Percentiles rank a stretch among this genome's conserved stretches.
phyloP scores from a whole-genome alignment of 495 filamentous ascomycete species.

The Penicillium pulvis region DNA sequence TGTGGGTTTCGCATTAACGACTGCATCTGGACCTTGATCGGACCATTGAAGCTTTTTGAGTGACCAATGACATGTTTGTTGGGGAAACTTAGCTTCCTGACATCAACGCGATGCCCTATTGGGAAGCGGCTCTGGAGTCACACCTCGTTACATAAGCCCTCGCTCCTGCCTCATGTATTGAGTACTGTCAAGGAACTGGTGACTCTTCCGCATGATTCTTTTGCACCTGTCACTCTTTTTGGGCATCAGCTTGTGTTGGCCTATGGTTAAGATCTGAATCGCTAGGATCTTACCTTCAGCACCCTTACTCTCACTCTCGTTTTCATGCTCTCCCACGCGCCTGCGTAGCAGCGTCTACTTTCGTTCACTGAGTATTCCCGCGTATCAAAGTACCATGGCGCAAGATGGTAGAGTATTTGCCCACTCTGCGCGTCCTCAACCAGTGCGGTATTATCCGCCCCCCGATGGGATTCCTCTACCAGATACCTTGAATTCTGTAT shows the following conservation, averaged over 20 bases:
- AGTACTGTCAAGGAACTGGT: not conserved
- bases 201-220: not conserved
- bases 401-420: not conserved
- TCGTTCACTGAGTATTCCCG: not conserved
- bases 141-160: slow-evolving; percentile 7
- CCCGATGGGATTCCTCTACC: not conserved
- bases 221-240: not conserved
- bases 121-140: slow-evolving; percentile 2
- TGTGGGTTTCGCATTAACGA: not conserved
- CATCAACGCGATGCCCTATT: not conserved
- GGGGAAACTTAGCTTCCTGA: not conserved
- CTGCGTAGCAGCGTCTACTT: not conserved
- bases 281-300: not conserved
- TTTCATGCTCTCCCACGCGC: not conserved
- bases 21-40: not conserved
- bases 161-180: slow-evolving; percentile 5
- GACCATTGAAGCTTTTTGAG: not conserved
- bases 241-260: not conserved
- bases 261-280: not conserved
- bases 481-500: not conserved
- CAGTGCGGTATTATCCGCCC: not conserved
- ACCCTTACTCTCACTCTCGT: not conserved
- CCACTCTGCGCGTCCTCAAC: not conserved
- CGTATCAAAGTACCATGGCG: not conserved
- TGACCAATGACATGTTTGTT: not conserved